Evolutionary conservation across 129 eudicot species (phyloP).

Genomic region (Tanacetum coccineum): DNA sequence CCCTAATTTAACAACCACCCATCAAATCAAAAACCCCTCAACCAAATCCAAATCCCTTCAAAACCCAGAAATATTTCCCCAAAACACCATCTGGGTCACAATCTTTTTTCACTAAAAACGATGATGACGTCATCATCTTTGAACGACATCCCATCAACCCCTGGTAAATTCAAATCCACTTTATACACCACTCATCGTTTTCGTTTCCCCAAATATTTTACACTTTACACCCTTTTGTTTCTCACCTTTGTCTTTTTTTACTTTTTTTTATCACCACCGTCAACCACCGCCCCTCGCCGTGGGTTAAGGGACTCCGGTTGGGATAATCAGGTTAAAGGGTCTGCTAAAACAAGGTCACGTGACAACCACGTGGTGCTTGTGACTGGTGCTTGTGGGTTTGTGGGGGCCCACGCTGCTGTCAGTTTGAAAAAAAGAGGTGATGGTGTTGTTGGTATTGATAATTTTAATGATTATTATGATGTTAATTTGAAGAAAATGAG

Average conservation of each 20-base stretch:
- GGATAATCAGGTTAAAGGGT: slow-evolving; percentile 47
- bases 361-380: slow-evolving; percentile 45
- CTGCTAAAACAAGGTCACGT: slow-evolving; percentile 44
- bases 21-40: too few species aligned
- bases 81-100: too few species aligned
- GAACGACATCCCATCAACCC: too few species aligned
- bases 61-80: too few species aligned
- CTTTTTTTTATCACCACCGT: slow-evolving; percentile 36
- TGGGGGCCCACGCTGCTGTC: slow-evolving; percentile 54
- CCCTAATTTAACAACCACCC: too few species aligned
- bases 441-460: slow-evolving; percentile 65
- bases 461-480: slow-evolving; percentile 58
- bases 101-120: too few species aligned
- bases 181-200: slow-evolving; percentile 13
- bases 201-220: slow-evolving; percentile 43
- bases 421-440: slow-evolving; percentile 53
- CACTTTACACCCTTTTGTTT: slow-evolving; percentile 53
- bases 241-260: slow-evolving; percentile 38
- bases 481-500: slow-evolving; percentile 42
- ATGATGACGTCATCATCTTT: too few species aligned
- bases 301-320: slow-evolving; percentile 34
- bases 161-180: too few species aligned
- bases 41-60: too few species aligned
- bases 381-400: slow-evolving; percentile 72
- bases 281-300: slow-evolving; percentile 39